Conservation (phyloP, 23 red algal species). For the Gracilaria gracilis region DNA sequence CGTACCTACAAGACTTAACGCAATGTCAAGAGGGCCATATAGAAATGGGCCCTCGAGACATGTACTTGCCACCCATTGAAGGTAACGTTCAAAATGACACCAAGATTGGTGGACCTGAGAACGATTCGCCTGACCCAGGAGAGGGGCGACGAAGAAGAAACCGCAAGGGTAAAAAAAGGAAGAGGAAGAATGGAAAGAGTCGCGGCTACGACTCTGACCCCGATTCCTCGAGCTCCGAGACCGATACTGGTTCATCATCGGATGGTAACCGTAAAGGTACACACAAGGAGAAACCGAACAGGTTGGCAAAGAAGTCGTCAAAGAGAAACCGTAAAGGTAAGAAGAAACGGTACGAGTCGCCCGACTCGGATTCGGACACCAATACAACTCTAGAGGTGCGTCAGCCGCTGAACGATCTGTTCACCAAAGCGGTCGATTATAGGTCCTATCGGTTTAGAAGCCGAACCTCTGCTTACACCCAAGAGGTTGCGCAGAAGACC, state of each 20-base stretch:
- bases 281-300: neutral
- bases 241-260: neutral
- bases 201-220: neutral
- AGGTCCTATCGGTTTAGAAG: neutral
- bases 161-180: neutral
- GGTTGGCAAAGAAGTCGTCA: neutral
- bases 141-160: neutral
- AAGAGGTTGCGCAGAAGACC: conserved; percentile 2
- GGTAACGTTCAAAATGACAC: too few relatives aligned
- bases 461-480: neutral
- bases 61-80: too few relatives aligned
- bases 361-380: neutral
- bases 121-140: neutral
- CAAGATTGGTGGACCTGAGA: too few relatives aligned
- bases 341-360: neutral
- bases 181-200: neutral
- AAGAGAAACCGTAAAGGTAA: neutral
- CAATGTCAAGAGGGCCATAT: too few relatives aligned
- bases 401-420: neutral
- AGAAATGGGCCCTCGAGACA: too few relatives aligned
- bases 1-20: too few relatives aligned
- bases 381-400: neutral
- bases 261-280: neutral
- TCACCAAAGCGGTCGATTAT: conserved; percentile 8
- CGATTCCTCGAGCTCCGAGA: neutral